These are phyloP conservation scores for Chaetomium globosum DNA, from an alignment of 2,329 filamentous ascomycete species.

Conservation along the genomic window DNA sequence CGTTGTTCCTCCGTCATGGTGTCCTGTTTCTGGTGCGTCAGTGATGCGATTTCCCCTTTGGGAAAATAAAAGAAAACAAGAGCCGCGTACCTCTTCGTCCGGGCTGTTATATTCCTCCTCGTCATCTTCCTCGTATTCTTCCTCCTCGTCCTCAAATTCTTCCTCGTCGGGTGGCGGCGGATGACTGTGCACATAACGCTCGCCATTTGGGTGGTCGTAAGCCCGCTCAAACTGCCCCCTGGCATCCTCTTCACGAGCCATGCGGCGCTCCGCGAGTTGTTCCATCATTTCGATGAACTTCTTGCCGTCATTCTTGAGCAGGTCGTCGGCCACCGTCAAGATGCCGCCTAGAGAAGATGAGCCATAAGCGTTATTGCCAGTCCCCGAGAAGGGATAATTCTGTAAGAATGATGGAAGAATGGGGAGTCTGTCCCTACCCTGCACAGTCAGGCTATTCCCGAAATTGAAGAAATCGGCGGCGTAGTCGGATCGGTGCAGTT, in stretches of 20 bases:
- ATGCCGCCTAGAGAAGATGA: slow-evolving; percentile 75
- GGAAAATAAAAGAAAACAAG: neutral
- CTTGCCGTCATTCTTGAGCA: slow-evolving; percentile 97
- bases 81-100: slow-evolving; percentile 69
- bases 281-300: slow-evolving; percentile 99
- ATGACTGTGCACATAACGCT: slow-evolving; percentile 68
- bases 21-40: slow-evolving; percentile 63
- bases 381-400: slow-evolving; percentile 36
- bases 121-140: slow-evolving; percentile 57
- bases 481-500: slow-evolving; percentile 63
- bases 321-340: slow-evolving; percentile 95
- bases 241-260: slow-evolving; percentile 94
- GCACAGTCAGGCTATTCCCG: slow-evolving; percentile 94
- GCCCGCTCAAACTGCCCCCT: slow-evolving; percentile 63
- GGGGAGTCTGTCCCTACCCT: slow-evolving; percentile 63
- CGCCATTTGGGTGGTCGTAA: slow-evolving; percentile 61
- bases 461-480: slow-evolving; percentile 94
- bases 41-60: neutral
- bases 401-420: slow-evolving; percentile 43
- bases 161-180: slow-evolving; percentile 76
- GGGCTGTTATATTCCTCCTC: slow-evolving; percentile 66
- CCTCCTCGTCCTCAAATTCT: slow-evolving; percentile 70
- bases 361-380: slow-evolving; percentile 39
- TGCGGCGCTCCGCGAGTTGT: slow-evolving; percentile 92
- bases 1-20: slow-evolving; percentile 97